Evolutionary conservation across 1,284 basidiomycete species (phyloP).

Genomic region (Puccinia brachypodii): DNA sequence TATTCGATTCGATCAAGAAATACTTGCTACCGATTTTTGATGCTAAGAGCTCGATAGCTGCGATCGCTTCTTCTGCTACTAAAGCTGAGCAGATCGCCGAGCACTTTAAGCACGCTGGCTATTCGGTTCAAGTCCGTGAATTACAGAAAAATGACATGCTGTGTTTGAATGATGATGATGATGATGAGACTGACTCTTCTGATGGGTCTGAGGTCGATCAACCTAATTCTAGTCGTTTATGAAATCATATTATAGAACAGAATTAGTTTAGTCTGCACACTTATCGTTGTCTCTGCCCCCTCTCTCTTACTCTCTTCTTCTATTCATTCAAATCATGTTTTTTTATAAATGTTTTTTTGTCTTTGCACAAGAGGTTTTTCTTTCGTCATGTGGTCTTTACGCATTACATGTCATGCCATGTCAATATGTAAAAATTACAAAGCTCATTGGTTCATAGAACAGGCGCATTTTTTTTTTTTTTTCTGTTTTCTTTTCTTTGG

Average conservation of each 20-base stretch:
- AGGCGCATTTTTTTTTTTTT: too few relatives aligned
- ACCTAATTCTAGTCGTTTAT: background rate
- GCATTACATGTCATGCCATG: too few relatives aligned
- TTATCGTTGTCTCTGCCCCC: too few relatives aligned
- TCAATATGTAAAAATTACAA: too few relatives aligned
- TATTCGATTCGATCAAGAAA: slow-evolving; percentile 68
- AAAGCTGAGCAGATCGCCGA: slow-evolving; percentile 73
- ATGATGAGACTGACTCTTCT: background rate
- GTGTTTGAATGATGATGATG: background rate
- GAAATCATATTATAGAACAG: background rate
- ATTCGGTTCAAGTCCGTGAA: slow-evolving; percentile 71
- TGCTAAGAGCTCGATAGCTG: slow-evolving; percentile 71
- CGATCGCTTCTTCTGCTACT: slow-evolving; percentile 77
- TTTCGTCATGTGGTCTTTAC: too few relatives aligned
- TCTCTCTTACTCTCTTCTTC: too few relatives aligned
- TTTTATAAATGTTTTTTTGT: too few relatives aligned
- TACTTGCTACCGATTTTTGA: slow-evolving; percentile 88
- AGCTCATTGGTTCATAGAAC: too few relatives aligned
- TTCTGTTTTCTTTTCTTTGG: too few relatives aligned
- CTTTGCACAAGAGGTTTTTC: too few relatives aligned
- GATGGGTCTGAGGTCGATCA: background rate
- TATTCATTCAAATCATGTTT: too few relatives aligned
- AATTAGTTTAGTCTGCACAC: too few relatives aligned
- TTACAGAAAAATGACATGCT: slow-evolving; percentile 56
- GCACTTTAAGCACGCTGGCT: slow-evolving; percentile 70